Base-by-base conservation (phyloP, 352 stramenopile species). In the Pythium plurisporium region DNA sequence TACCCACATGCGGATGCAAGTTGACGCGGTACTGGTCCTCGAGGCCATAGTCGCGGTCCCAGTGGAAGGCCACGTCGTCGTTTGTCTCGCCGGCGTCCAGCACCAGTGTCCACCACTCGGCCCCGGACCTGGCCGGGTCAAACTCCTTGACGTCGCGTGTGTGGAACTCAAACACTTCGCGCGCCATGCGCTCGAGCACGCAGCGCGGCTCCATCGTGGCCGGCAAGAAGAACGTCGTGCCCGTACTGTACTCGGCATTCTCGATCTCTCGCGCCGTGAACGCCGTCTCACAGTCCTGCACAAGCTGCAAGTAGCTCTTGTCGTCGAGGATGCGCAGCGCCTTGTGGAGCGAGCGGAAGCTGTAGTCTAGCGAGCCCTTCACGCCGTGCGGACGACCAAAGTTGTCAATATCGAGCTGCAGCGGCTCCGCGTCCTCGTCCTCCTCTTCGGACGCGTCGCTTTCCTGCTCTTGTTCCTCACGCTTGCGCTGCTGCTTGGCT, bases 31-130 rank as follows among this genome's bases (percentile, higher is more conserved):
- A 65, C 27, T 77, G 63, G 55, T 89, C 76, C 59, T 86, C 75
- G 11, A 95, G 64, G 46, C 88, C 76, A 72, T 96, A 89, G 65
- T 96, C 87, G 57, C 94, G 94, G 61, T 96, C 87, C 84, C 86
- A 95, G 59, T 96, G 87, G 77, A 96, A 95, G 2, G 74, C 75
- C 59, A 96, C 69, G 50, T 88, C 81, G 48, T 87, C 72, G 36
- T 81, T 79, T 31, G 86, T 61, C 45, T 69, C 51, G n/a, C 62
- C 62, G 1, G 62, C 55, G 22, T 87, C 74, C 22, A 89, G 72
- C 36, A 94, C 72, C 44, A 94, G 86, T 22, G 87, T 86, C 87
- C 87, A 96, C 86, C 86, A 96, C 71, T 96, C 87, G 12, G 85
- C 86, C 12, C 87, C 87, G 11, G 79, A 89, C 27, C 65, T 83